Percentiles rank a stretch among this genome's conserved stretches.
These are phyloP conservation scores for Auriscalpium microsporum DNA, from an alignment of 768 basidiomycete genomes.

Conservation along the genomic window DNA sequence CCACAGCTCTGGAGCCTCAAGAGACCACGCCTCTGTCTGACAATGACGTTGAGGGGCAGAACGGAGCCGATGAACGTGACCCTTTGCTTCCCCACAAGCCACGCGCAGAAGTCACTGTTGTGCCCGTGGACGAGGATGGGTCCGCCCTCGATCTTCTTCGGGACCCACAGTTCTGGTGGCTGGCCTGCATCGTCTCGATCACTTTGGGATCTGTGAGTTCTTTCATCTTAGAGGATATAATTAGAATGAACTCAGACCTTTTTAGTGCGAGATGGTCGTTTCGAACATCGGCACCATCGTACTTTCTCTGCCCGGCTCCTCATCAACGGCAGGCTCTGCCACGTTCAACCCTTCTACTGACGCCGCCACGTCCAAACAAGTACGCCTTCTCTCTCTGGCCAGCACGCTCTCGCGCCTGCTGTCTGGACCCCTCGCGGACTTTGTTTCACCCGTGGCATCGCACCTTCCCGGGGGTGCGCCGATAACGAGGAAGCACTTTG, in stretches of 20 bases:
- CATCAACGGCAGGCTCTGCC: conserved; percentile 7
- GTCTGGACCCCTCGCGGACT: conserved; percentile 64
- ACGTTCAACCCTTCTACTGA: conserved; percentile 21
- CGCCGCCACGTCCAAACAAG: conserved; percentile 49
- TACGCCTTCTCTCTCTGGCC: conserved; percentile 57
- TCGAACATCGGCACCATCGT: conserved; percentile 76
- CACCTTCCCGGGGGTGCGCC: conserved; percentile 29
- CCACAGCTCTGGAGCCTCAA: not conserved
- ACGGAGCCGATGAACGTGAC: conserved; percentile 10
- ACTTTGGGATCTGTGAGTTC: conserved; percentile 62
- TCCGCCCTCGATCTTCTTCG: conserved; percentile 37
- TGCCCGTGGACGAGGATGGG: conserved; percentile 22
- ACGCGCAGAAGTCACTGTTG: conserved; percentile 15
- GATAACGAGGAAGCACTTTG: conserved; percentile 39
- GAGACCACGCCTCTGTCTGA: conserved; percentile 10
- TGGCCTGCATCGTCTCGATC: conserved; percentile 42
- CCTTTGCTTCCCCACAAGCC: conserved; percentile 23
- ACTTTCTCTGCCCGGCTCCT: conserved; percentile 43
- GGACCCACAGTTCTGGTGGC: conserved; percentile 56
- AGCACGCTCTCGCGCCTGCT: conserved; percentile 67
- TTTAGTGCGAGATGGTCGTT: conserved; percentile 58
- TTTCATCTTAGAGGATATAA: not conserved
- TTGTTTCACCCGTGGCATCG: conserved; percentile 53
- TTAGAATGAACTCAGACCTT: not conserved
- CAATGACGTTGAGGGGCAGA: conserved; percentile 4